These are phyloP conservation scores for Calocybe gangraenosa DNA, from an alignment of 768 basidiomycete species.

Conservation along the genomic window DNA sequence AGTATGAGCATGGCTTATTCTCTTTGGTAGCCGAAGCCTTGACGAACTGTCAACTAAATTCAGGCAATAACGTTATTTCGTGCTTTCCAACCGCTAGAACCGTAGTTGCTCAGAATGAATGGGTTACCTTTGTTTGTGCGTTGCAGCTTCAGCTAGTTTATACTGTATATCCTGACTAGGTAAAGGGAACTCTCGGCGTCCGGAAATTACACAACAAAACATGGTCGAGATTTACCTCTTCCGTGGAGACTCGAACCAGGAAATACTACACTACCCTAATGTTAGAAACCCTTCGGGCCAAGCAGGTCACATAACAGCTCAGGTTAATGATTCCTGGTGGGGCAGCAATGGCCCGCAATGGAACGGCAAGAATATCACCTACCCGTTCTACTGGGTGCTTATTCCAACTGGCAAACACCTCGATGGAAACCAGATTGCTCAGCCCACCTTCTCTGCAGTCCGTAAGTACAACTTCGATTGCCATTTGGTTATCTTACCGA, in stretches of 20 bases:
- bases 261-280: conserved; percentile 41
- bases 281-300: conserved; percentile 43
- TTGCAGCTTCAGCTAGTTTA: conserved; percentile 23
- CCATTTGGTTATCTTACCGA: conserved; percentile 8
- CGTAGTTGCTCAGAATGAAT: conserved; percentile 66
- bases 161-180: conserved; percentile 10
- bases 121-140: conserved; percentile 78
- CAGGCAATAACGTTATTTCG: conserved; percentile 70
- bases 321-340: conserved; percentile 77
- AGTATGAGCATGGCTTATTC: conserved; percentile 1
- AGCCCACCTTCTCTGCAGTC: conserved; percentile 73
- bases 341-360: conserved; percentile 47
- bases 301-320: conserved; percentile 48
- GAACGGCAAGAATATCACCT: conserved; percentile 50
- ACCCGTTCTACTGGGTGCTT: conserved; percentile 77
- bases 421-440: conserved; percentile 56
- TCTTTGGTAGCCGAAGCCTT: conserved; percentile 35
- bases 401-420: conserved; percentile 53
- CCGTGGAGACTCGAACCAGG: conserved; percentile 59
- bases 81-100: conserved; percentile 66
- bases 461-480: conserved; percentile 44
- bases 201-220: conserved; percentile 58
- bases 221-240: conserved; percentile 75
- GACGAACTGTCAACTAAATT: conserved; percentile 45
- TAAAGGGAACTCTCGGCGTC: conserved; percentile 72